A percentile compares a stretch with the other conserved stretches of the same genome.
These are phyloP conservation scores for Hura crepitans DNA, from an alignment of 441 rosid species.

Conservation along the genomic window DNA sequence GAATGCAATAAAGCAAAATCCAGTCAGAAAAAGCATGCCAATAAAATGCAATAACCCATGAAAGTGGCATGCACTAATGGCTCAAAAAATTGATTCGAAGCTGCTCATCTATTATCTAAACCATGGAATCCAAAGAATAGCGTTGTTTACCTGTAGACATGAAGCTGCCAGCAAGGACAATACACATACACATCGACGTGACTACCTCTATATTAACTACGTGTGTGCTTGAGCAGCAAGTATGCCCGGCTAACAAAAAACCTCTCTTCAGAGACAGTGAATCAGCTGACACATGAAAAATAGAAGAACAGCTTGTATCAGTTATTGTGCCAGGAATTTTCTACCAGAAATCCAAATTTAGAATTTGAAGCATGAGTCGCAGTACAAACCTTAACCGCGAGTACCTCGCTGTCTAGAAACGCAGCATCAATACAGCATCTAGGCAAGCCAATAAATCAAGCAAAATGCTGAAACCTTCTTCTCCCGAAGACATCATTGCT, in stretches of 20 bases:
- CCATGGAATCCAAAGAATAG: slow-evolving; percentile 72
- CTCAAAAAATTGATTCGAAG: slow-evolving; percentile 84
- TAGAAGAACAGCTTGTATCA: too few species aligned
- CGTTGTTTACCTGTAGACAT: slow-evolving; percentile 71
- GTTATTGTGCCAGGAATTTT: too few species aligned
- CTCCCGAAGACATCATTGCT: slow-evolving; percentile 88
- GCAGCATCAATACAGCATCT: too few species aligned
- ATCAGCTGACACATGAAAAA: neutral
- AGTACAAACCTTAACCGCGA: too few species aligned
- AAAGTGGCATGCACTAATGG: slow-evolving; percentile 54
- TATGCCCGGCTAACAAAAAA: neutral
- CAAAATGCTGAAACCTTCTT: slow-evolving; percentile 48
- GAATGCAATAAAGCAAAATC: slow-evolving; percentile 24
- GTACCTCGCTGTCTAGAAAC: too few species aligned
- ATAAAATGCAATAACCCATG: slow-evolving; percentile 14
- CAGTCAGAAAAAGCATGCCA: slow-evolving; percentile 18
- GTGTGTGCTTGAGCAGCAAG: neutral
- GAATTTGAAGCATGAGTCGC: too few species aligned
- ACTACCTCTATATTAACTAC: neutral
- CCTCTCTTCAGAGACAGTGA: neutral
- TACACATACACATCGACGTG: neutral
- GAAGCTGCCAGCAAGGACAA: slow-evolving; percentile 29
- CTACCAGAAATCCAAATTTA: too few species aligned
- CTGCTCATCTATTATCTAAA: slow-evolving; percentile 68
- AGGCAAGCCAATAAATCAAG: slow-evolving; percentile 1